phyloP scores from a whole-genome alignment of 2,329 filamentous ascomycete species.

The Clonostachys chloroleuca region DNA sequence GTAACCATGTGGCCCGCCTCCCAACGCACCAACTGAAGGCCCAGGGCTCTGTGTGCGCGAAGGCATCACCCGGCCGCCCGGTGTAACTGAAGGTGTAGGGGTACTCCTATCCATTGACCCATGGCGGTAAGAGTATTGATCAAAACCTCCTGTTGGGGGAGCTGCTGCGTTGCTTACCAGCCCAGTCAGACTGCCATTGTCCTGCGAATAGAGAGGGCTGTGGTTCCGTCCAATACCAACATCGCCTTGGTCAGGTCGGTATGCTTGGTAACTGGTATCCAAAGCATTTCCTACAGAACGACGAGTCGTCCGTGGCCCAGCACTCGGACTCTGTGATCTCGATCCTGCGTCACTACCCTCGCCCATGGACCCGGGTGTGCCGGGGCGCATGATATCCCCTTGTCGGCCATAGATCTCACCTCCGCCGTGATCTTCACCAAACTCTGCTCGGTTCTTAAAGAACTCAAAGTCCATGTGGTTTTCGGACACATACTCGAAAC shows the following conservation, averaged over 20 bases:
- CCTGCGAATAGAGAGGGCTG: slow-evolving; percentile 43
- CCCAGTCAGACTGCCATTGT: slow-evolving; percentile 48
- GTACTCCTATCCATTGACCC: slow-evolving; percentile 13
- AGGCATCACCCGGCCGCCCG: slow-evolving; percentile 6
- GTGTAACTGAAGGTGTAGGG: slow-evolving; percentile 2
- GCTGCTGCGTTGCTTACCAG: slow-evolving; percentile 48
- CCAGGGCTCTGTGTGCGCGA: slow-evolving; percentile 20
- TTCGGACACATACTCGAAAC: slow-evolving; percentile 89
- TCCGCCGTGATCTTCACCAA: slow-evolving; percentile 81
- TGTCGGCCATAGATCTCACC: slow-evolving; percentile 61
- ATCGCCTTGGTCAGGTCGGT: slow-evolving; percentile 9
- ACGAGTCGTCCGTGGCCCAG: slow-evolving; percentile 7
- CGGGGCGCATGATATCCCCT: slow-evolving; percentile 54
- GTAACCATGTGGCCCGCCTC: slow-evolving; percentile 55
- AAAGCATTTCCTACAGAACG: slow-evolving; percentile 27
- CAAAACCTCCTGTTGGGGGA: slow-evolving; percentile 36
- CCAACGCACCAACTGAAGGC: slow-evolving; percentile 44
- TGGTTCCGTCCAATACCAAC: slow-evolving; percentile 24
- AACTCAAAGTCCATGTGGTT: slow-evolving; percentile 84
- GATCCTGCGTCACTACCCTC: slow-evolving; percentile 37
- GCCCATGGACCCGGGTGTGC: slow-evolving; percentile 53
- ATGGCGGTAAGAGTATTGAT: slow-evolving; percentile 5
- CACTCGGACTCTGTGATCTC: slow-evolving; percentile 43
- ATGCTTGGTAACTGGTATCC: slow-evolving; percentile 21
- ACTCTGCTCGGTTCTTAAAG: slow-evolving; percentile 87